Percentiles rank a stretch among this genome's conserved stretches.
Conservation (phyloP, 2,329 filamentous ascomycete genomes). For the Scedosporium apiospermum region DNA sequence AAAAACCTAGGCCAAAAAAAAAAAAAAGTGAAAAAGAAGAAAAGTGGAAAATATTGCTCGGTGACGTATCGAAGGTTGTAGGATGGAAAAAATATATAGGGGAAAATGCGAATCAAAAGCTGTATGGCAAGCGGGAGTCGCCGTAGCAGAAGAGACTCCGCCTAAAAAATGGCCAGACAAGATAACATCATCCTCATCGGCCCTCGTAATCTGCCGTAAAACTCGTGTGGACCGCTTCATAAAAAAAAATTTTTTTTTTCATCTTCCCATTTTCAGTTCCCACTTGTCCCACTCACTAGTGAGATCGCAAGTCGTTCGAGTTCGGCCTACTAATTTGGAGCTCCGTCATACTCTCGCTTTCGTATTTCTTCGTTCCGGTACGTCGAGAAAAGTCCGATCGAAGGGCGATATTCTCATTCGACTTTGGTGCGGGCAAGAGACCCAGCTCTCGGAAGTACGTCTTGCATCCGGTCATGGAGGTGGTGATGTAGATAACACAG, state of each 20-base stretch:
- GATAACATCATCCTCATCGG: background rate
- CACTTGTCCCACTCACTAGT: background rate
- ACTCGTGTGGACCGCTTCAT: background rate
- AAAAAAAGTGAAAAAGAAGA: too few species aligned
- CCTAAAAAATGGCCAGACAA: too few species aligned
- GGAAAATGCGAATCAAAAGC: background rate
- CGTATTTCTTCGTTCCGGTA: conserved; percentile 23
- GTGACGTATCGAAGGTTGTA: too few species aligned
- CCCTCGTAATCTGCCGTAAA: background rate
- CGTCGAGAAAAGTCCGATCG: conserved; percentile 8
- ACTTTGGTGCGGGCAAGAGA: background rate
- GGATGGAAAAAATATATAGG: background rate
- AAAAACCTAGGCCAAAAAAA: too few species aligned
- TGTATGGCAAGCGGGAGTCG: background rate
- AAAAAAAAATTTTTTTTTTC: conserved; percentile 2
- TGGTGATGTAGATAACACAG: conserved; percentile 57
- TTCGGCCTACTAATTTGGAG: conserved; percentile 29
- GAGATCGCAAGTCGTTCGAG: conserved; percentile 21
- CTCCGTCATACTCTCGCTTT: conserved; percentile 43
- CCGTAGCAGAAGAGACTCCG: too few species aligned
- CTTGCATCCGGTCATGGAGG: conserved; percentile 50
- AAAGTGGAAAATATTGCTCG: too few species aligned
- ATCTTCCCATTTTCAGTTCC: conserved; percentile 3
- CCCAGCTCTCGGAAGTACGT: conserved; percentile 10
- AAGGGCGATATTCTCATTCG: conserved; percentile 7